Evolutionary conservation across 805 yeast species (phyloP).

Genomic region (Kazachstania bromeliacearum): DNA sequence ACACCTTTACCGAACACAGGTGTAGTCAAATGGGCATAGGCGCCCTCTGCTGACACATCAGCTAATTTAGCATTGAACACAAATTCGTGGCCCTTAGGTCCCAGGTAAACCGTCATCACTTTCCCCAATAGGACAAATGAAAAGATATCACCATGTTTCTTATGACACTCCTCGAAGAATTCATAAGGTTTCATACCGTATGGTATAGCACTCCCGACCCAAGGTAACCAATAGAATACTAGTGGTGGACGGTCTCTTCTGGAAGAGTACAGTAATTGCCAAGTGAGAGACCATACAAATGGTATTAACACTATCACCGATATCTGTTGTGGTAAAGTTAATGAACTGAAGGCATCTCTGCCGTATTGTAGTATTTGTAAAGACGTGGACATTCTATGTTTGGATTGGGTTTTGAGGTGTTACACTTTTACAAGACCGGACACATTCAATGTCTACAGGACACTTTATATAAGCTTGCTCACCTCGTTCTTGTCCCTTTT

Average conservation of each 20-base stretch:
- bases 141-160: constrained; percentile 86
- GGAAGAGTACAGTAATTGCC: constrained; percentile 62
- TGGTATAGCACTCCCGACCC: constrained; percentile 84
- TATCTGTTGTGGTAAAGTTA: constrained; percentile 31
- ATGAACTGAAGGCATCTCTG: constrained; percentile 2
- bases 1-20: constrained; percentile 98
- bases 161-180: constrained; percentile 70
- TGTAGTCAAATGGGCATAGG: constrained; percentile 94
- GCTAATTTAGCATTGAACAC: constrained; percentile 81
- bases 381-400: background rate
- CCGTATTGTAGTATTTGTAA: background rate
- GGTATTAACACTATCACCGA: constrained; percentile 36
- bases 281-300: constrained; percentile 51
- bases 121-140: constrained; percentile 84
- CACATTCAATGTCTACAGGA: background rate
- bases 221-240: constrained; percentile 88
- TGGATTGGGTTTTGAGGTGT: background rate
- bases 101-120: constrained; percentile 90
- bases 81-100: constrained; percentile 97
- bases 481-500: too few species aligned
- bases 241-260: constrained; percentile 80
- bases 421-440: background rate
- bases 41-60: constrained; percentile 93
- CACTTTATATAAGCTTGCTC: background rate
- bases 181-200: constrained; percentile 93